Percentiles rank a stretch among this genome's conserved stretches.
phyloP scores from a whole-genome alignment of 768 basidiomycete genomes.

The Ramaria sp. region DNA sequence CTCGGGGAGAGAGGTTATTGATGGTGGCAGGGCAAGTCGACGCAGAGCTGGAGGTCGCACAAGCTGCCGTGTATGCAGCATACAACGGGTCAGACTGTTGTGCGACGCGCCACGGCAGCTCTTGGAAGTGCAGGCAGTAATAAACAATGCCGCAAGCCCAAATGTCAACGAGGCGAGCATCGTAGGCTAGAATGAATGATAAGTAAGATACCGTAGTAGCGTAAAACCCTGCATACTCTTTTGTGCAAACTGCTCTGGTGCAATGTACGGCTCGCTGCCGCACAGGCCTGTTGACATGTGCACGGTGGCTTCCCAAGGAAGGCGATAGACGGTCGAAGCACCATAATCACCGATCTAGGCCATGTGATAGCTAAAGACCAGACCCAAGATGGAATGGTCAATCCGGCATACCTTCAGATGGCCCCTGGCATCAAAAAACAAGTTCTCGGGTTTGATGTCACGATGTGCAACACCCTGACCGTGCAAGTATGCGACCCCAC shows the following conservation, averaged over 20 bases:
- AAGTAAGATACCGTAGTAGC: slow-evolving; percentile 5
- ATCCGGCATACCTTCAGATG: slow-evolving; percentile 69
- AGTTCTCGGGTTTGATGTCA: slow-evolving; percentile 96
- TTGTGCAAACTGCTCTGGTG: slow-evolving; percentile 91
- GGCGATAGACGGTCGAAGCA: slow-evolving; percentile 95
- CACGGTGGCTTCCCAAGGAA: slow-evolving; percentile 95
- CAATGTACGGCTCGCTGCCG: slow-evolving; percentile 97
- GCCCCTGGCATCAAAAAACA: slow-evolving; percentile 87
- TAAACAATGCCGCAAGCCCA: slow-evolving; percentile 98
- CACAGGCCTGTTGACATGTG: slow-evolving; percentile 97
- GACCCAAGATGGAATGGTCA: slow-evolving; percentile 6
- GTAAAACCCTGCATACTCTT: slow-evolving; percentile 64
- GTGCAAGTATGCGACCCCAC: slow-evolving; percentile 84
- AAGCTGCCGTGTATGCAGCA: slow-evolving; percentile 50
- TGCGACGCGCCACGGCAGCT: slow-evolving; percentile 95
- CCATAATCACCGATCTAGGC: slow-evolving; percentile 93
- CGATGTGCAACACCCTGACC: slow-evolving; percentile 96
- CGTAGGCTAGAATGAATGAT: slow-evolving; percentile 60
- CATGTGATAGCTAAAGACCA: slow-evolving; percentile 12
- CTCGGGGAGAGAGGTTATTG: slow-evolving; percentile 78
- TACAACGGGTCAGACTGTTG: slow-evolving; percentile 76
- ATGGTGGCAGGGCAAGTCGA: slow-evolving; percentile 54
- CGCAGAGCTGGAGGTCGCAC: slow-evolving; percentile 25
- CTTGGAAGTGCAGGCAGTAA: slow-evolving; percentile 97
- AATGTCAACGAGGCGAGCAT: slow-evolving; percentile 92